phyloP scores from a whole-genome alignment of 2,329 filamentous ascomycete genomes.

The Daldinia sp. region DNA sequence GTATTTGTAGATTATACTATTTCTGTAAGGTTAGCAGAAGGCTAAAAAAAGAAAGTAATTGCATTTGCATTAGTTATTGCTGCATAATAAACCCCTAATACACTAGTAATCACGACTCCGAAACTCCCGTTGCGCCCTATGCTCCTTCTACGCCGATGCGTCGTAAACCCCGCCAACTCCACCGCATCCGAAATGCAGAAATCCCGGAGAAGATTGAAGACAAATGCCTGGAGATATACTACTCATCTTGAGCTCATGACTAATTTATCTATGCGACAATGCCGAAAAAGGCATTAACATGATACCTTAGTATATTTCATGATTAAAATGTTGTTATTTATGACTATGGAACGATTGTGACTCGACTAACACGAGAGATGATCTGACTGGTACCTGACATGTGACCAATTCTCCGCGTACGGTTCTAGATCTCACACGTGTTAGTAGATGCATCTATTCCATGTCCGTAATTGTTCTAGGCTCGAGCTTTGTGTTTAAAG shows the following conservation, averaged over 20 bases:
- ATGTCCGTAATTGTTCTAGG: constrained; percentile 31
- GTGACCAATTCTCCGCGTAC: constrained; percentile 31
- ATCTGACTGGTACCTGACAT: constrained; percentile 43
- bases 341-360: constrained; percentile 39
- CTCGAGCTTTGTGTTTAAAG: constrained; percentile 19
- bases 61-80: not conserved
- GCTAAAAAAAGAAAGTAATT: constrained; percentile 12
- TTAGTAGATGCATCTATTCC: constrained; percentile 21
- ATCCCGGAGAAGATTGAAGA: constrained; percentile 13
- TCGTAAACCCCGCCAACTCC: constrained; percentile 19
- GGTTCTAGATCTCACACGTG: constrained; percentile 36
- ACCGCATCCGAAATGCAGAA: constrained; percentile 21
- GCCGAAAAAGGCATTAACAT: constrained; percentile 11
- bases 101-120: constrained; percentile 9
- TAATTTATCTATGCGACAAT: constrained; percentile 12
- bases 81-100: constrained; percentile 6
- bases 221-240: constrained; percentile 23
- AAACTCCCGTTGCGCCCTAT: constrained; percentile 15
- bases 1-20: not conserved
- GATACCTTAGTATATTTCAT: constrained; percentile 22
- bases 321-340: constrained; percentile 25
- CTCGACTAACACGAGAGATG: constrained; percentile 42
- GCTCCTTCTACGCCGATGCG: not conserved
- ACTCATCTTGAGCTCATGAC: constrained; percentile 19
- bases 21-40: constrained; percentile 1